Base-by-base conservation (phyloP, 2,329 filamentous ascomycete genomes). In the Diaporthe velutina region DNA sequence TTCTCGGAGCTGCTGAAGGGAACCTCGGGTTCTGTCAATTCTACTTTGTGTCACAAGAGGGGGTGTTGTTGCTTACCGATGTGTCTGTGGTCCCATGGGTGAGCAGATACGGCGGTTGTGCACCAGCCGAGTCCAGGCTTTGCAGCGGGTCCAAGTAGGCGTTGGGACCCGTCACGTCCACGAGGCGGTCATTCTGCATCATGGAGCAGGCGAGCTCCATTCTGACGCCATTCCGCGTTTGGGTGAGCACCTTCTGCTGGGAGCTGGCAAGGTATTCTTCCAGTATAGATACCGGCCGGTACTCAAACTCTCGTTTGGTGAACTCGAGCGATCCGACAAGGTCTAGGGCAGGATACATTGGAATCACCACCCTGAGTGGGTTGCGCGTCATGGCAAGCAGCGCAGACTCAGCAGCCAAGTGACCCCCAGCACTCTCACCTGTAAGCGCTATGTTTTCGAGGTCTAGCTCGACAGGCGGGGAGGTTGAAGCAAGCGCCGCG, bases 171-270 rank as follows among this genome's bases (percentile, higher is more conserved):
- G 30, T 38, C 19, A 17, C 22, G 33, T 58, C 55, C 55, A 58
- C 55, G 8, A 58, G 55, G 19, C 33, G 55, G 55, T n/a, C 55
- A 38, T 58, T 58, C 22, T 58, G 55, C 55, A 58, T 58, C 55
- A 58, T 58, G 10, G 55, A 58, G 22, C 17, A 58, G 33, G 55
- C 55, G n/a, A 58, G 55, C 1, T 58, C 55, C 55, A 58, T 38
- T 38, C 33, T 12, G 30, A 15, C 55, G 17, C 55, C 55, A 15
- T 58, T 58, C 1, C 55, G 55, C 19, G 30, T 58, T 7, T 33
- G 33, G 15, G 30, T 58, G 2, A 38, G 55, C 22, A n/a, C 33
- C 10, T 58, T 58, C 10, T 58, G 17, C 55, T 58, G 55, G 10
- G 55, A 58, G 10, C 12, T 58, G 5, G 55, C 55, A 25, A 58